Evolutionary conservation across 2,329 filamentous ascomycete species (phyloP), one percentile per base, ranked within the genome.

Genomic region (Epichloe coenophiala): DNA sequence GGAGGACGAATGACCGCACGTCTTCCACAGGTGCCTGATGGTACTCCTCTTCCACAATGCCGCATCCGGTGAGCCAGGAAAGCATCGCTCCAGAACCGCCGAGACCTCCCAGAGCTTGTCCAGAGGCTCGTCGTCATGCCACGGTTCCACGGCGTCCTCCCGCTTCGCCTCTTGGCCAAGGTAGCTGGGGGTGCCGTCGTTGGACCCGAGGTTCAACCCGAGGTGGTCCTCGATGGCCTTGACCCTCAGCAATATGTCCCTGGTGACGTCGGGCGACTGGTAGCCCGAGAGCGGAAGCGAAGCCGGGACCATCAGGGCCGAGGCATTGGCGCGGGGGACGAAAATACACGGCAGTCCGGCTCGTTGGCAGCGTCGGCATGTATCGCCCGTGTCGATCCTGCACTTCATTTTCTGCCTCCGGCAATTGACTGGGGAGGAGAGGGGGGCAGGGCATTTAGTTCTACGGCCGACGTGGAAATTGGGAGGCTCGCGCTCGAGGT

Each of bases 301-400:
- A 57, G 48, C 48, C 11, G 48, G 48, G 4, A 50, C 48, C 48
- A 50, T 27, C 15, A 45, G 36, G 4, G 48, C 48, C 9, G 48
- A 45, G 3, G 67, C 67, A 55, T 70, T 69, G 42, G 65, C 66
- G 40, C 67, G 60, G 11, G 67, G 67, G 35, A 68, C 65, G 51
- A 69, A 69, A 12, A 69, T 59, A 55, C 68, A 70, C 21, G 65
- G 63, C 9, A 65, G 59, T n/a, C 63, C 64, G 5, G 61, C 59
- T 8, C 62, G 61, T 17, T 60, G 51, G 50, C 64, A 68, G 51
- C 65, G 59, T 17, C 65, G 62, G 54, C 65, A 67, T 0, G 60
- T 60, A 15, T 60, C 57, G 21, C 63, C 62, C 6, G 59, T 56
- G 15, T 68, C 65, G 19, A 68, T 61, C 38, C 62, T 60, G 52